Conservation (phyloP, 371 early-diverging fungal species). For the Saksenaea vasiformis region DNA sequence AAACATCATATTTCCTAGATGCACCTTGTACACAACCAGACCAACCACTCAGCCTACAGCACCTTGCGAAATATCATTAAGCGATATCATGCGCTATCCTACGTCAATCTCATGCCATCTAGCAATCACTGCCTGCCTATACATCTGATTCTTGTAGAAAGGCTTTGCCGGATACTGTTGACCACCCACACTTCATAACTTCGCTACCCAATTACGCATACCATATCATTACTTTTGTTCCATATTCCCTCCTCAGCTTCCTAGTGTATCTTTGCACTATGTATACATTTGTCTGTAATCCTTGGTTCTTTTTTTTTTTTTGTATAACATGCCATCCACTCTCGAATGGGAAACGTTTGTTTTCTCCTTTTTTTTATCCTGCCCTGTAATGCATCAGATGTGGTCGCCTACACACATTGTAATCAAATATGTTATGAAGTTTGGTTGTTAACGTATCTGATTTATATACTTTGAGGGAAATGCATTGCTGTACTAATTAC, state of each 20-base stretch:
- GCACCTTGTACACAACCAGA: conserved; percentile 48
- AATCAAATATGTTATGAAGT: neutral
- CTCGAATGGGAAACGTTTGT: neutral
- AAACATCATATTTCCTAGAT: conserved; percentile 17
- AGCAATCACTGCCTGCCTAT: conserved; percentile 55
- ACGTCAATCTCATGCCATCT: conserved; percentile 52
- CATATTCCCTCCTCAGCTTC: neutral
- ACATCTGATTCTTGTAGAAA: conserved; percentile 52
- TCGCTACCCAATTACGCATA: neutral
- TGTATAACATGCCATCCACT: neutral
- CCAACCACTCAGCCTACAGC: conserved; percentile 44
- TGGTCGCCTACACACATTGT: neutral
- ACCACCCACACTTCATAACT: conserved; percentile 11
- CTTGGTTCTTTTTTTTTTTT: neutral
- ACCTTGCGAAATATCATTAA: conserved; percentile 58
- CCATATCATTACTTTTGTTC: conserved; percentile 1
- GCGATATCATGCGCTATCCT: conserved; percentile 59
- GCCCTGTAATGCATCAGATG: neutral
- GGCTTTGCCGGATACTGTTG: conserved; percentile 48
- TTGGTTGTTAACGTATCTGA: neutral
- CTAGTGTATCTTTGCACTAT: neutral
- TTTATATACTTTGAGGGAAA: neutral
- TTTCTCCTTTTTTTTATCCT: conserved; percentile 1
- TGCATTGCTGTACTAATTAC: conserved; percentile 28
- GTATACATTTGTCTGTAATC: neutral